Percentiles rank a stretch among this genome's conserved stretches.
Conservation (phyloP, 106 monocot species). For the Dendrobium huoshanense region DNA sequence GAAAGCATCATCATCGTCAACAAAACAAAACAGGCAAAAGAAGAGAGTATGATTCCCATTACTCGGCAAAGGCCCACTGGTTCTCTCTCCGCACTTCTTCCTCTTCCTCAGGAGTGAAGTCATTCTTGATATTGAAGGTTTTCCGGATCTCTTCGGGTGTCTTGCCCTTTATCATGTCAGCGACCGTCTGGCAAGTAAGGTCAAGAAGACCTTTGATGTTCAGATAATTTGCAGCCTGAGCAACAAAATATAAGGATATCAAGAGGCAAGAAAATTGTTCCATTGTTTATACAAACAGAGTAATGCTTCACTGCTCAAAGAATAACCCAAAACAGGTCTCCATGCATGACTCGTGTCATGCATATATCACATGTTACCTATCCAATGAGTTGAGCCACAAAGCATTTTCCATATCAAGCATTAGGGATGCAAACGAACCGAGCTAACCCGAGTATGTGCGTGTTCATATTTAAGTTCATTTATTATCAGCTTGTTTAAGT, state of each 20-base stretch:
- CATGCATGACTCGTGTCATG: no score
- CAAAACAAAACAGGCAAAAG: neutral
- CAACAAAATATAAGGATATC: neutral
- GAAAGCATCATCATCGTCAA: neutral
- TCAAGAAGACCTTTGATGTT: conserved; percentile 20
- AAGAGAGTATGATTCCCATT: neutral
- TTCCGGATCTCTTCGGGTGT: conserved; percentile 21
- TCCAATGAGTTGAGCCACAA: no score
- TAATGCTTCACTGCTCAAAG: no score
- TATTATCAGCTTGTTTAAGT: no score
- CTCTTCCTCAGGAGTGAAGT: conserved; percentile 23
- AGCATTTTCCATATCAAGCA: no score
- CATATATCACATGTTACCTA: no score
- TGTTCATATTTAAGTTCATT: no score
- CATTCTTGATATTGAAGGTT: conserved; percentile 20
- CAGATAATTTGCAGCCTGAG: conserved; percentile 23
- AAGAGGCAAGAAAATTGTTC: neutral
- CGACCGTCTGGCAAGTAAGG: conserved; percentile 18
- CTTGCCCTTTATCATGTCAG: conserved; percentile 23
- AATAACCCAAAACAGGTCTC: no score
- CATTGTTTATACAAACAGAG: no score
- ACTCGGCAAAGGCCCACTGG: conserved; percentile 20
- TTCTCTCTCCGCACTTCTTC: conserved; percentile 21
- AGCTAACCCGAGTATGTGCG: no score
- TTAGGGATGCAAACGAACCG: no score